These are phyloP conservation scores for Biscogniauxia mediterranea DNA, from an alignment of 2,329 filamentous ascomycete genomes.

Conservation along the genomic window DNA sequence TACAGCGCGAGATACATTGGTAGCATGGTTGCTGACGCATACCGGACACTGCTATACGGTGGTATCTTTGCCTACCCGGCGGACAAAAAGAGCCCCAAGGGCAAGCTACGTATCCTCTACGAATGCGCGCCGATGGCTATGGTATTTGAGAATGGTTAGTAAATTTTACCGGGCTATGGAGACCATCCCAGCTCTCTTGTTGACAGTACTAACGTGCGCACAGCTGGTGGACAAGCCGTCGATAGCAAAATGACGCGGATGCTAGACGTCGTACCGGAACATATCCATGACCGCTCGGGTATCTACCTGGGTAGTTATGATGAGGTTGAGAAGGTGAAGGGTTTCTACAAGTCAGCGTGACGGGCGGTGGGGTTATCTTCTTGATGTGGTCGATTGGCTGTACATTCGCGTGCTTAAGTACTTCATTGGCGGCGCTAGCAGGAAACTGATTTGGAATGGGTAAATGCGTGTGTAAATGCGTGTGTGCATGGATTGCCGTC, in stretches of 20 bases:
- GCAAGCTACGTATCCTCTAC: slow-evolving; percentile 94
- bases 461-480: not conserved
- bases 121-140: slow-evolving; percentile 99
- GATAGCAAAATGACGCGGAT: slow-evolving; percentile 90
- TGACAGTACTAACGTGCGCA: slow-evolving; percentile 29
- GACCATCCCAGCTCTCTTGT: not conserved
- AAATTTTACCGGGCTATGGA: not conserved
- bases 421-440: slow-evolving; percentile 8
- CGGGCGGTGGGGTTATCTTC: not conserved
- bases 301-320: slow-evolving; percentile 96
- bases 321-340: slow-evolving; percentile 93
- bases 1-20: slow-evolving; percentile 96
- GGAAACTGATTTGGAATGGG: not conserved
- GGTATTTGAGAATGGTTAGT: slow-evolving; percentile 94
- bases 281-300: slow-evolving; percentile 92
- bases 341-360: slow-evolving; percentile 60
- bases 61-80: slow-evolving; percentile 97
- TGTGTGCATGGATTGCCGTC: not conserved
- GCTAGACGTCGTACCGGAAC: slow-evolving; percentile 82
- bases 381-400: slow-evolving; percentile 1
- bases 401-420: not conserved
- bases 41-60: slow-evolving; percentile 91
- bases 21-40: slow-evolving; percentile 97
- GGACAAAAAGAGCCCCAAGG: slow-evolving; percentile 98
- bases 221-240: slow-evolving; percentile 87